phyloP scores from a whole-genome alignment of 1,284 basidiomycete genomes.

The Sphagnurus paluster region DNA sequence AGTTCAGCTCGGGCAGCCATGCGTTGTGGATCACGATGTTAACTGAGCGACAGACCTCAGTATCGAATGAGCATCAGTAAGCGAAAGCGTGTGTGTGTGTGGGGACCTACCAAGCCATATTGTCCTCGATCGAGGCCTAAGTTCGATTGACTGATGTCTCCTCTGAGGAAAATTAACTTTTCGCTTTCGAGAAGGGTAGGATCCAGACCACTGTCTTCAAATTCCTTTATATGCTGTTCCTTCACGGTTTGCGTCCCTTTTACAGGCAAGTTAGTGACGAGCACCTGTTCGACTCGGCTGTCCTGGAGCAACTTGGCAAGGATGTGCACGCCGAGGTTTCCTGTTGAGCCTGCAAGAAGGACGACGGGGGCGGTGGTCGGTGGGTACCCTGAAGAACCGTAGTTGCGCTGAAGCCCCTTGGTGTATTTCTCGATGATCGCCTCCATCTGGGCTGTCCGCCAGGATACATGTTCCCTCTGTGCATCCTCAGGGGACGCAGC shows the following conservation, averaged over 20 bases:
- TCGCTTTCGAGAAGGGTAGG: slow-evolving; percentile 2
- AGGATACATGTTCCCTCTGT: neutral
- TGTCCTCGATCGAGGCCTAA: slow-evolving; percentile 24
- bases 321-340: slow-evolving; percentile 31
- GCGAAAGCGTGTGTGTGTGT: neutral
- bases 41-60: slow-evolving; percentile 19
- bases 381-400: neutral
- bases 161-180: slow-evolving; percentile 26
- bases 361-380: neutral
- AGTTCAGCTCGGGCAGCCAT: slow-evolving; percentile 46
- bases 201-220: slow-evolving; percentile 15
- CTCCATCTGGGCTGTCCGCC: slow-evolving; percentile 5
- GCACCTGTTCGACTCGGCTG: slow-evolving; percentile 25
- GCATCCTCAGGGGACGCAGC: neutral
- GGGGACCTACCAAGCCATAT: slow-evolving; percentile 22
- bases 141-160: slow-evolving; percentile 18
- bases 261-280: slow-evolving; percentile 24
- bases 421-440: slow-evolving; percentile 11
- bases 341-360: slow-evolving; percentile 32
- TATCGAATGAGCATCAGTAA: neutral
- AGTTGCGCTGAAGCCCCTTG: neutral
- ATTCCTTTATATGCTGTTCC: slow-evolving; percentile 17
- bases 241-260: neutral
- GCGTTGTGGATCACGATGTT: slow-evolving; percentile 37
- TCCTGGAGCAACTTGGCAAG: slow-evolving; percentile 22